Evolutionary conservation across 73 alveolate species (phyloP), one percentile per base, ranked within the genome.

Genomic region (Symbiodinium pilosum): DNA sequence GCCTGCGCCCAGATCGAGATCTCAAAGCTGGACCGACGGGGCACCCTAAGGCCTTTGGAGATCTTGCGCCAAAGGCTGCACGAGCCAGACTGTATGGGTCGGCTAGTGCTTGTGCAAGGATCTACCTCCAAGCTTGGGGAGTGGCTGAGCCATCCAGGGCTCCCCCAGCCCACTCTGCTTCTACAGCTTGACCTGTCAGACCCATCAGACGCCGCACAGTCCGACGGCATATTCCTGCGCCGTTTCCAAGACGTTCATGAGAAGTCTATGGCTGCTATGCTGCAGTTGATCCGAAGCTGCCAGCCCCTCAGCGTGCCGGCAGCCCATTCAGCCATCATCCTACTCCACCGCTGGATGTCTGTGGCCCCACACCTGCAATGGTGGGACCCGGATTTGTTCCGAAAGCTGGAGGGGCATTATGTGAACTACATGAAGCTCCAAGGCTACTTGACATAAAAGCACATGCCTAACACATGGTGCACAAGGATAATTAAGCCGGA

Each of bases 281-380:
- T 36, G 81, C 41, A 71, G 88, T 47, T 91, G 88, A 28, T 91
- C 39, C 97, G 38, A 32, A 42, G 88, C 84, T 91, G 97, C 77
- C 97, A 91, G 52, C 97, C 97, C 36, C 36, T 91, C 83, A 75
- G 71, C 39, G 88, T 91, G 39, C 75, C 97, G 20, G 81, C 36
- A 7, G 75, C 71, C 16, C 43, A 42, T 47, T 59, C 81, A 26
- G 97, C 97, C 47, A 43, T 68, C 2, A 88, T 54, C 26, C 54
- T 71, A 51, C 83, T 91, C 42, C 68, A 39, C 20, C 41, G 77
- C 81, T 91, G 97, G 97, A 91, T 91, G 97, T 87, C 68, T 16
- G 77, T 88, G 3, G 83, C 97, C 24, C 71, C 88, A 20, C 77
- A 91, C 47, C 38, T 43, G 20, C 87, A 14, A 40, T 91, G 97